Evolutionary conservation across 148 eudicot species (phyloP).

Genomic region (Selenicereus undatus): DNA sequence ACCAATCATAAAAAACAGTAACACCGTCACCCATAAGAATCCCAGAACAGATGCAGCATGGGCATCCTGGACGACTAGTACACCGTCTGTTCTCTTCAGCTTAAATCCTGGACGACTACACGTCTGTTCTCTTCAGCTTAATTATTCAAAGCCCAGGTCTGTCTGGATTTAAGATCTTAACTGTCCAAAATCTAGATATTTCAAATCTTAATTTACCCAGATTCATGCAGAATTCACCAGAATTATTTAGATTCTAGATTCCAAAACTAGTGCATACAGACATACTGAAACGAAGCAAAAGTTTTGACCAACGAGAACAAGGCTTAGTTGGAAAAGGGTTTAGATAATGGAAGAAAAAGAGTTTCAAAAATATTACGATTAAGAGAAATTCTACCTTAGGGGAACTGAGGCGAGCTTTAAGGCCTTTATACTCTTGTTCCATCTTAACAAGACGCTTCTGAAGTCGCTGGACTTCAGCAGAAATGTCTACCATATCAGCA

Average conservation of each 20-base stretch:
- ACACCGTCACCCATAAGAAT: too few species aligned
- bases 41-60: too few species aligned
- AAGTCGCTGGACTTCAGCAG: slow-evolving; percentile 86
- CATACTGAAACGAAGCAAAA: too few species aligned
- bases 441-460: slow-evolving; percentile 77
- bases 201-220: neutral
- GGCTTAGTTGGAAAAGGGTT: too few species aligned
- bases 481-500: slow-evolving; percentile 91
- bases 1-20: too few species aligned
- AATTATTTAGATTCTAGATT: too few species aligned
- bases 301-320: too few species aligned
- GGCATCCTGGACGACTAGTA: too few species aligned
- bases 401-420: slow-evolving; percentile 69
- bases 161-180: too few species aligned
- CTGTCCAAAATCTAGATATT: neutral
- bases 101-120: neutral
- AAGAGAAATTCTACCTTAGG: slow-evolving; percentile 45
- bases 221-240: too few species aligned
- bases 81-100: neutral
- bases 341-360: neutral
- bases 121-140: neutral
- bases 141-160: too few species aligned
- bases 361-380: neutral
- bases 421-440: slow-evolving; percentile 82
- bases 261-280: too few species aligned